Conservation (phyloP, 2,329 filamentous ascomycete species). For the Diaporthe eres region DNA sequence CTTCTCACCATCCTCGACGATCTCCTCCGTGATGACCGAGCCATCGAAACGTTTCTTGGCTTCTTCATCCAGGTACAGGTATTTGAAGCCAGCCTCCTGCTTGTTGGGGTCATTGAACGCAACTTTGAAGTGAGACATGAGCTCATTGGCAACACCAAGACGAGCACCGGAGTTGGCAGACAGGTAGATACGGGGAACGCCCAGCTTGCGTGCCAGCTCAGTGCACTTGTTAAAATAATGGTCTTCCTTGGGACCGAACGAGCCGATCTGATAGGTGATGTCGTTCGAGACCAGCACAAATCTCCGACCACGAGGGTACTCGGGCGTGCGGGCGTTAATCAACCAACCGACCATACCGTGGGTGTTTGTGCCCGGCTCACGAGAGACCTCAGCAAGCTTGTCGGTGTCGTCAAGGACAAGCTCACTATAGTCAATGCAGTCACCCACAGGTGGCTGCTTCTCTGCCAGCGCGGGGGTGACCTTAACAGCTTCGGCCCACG, state of each 20-base stretch:
- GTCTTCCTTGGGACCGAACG: conserved; percentile 96
- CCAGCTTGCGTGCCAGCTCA: conserved; percentile 91
- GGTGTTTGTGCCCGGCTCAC: conserved; percentile 93
- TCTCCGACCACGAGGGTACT: conserved; percentile 92
- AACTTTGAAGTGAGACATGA: conserved; percentile 97
- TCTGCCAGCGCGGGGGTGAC: conserved; percentile 81
- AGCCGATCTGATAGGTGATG: conserved; percentile 99
- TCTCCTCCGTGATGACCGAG: conserved; percentile 88
- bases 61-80: conserved; percentile 92
- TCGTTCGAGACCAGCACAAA: conserved; percentile 99
- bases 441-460: conserved; percentile 86
- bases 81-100: conserved; percentile 94
- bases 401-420: conserved; percentile 95
- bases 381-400: conserved; percentile 91
- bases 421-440: conserved; percentile 95
- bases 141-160: conserved; percentile 94
- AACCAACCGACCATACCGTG: conserved; percentile 99
- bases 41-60: conserved; percentile 90
- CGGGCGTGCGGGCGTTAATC: conserved; percentile 92
- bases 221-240: conserved; percentile 99
- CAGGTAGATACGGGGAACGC: conserved; percentile 96
- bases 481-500: conserved; percentile 83
- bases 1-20: conserved; percentile 88
- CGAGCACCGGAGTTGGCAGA: conserved; percentile 99
- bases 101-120: conserved; percentile 91